Base-by-base conservation (phyloP, 768 basidiomycete genomes). In the Amanita rubescens region DNA sequence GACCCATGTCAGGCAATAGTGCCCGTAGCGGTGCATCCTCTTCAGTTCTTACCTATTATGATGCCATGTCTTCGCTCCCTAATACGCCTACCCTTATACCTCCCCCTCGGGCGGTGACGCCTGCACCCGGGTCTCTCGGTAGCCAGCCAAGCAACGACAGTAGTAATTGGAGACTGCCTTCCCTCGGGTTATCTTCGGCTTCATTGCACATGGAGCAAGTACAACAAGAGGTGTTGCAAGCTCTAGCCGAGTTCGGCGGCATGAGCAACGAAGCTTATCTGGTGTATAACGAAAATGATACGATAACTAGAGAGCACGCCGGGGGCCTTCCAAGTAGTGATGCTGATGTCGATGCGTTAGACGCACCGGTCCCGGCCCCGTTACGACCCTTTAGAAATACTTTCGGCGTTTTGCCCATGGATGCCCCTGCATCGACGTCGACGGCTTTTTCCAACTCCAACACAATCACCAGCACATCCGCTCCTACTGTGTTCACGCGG, bases 1-100 rank as follows among this genome's bases (percentile, higher is more conserved):
- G 86, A 3, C 86, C 86, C 0, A 63, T 77, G 27, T 87, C 87
- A 0, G 71, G 71, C 44, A 67, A 79, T 35, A 87, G 85, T 51
- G 72, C 69, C 17, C 70, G 67, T 54, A 86, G 84, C 50, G 75
- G 69, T 5, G 55, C 70, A 12, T 80, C 78, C 1, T 53, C 51
- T 15, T 42, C n/a, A 43, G 83, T 78, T 3, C 74, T 69, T 27
- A 85, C 83, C 2, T 87, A 81, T 58, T 80, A 81, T 56, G 85
- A 87, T 59, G 85, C 85, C 0, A 54, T 65, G 3, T 83, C 82
- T 0, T 79, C 80, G 2, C 34, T 70, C 14, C 75, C 79, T 19
- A 66, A 65, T 38, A 74, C 73, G 7, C 73, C 74, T 5, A 59
- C 69, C 1, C 53, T 74, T 41, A 57, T 71, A 1, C 73, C 76